Evolutionary conservation across 2,329 filamentous ascomycete genomes (phyloP), one percentile per base, ranked within the genome.

Genomic region (Blumeria hordei): DNA sequence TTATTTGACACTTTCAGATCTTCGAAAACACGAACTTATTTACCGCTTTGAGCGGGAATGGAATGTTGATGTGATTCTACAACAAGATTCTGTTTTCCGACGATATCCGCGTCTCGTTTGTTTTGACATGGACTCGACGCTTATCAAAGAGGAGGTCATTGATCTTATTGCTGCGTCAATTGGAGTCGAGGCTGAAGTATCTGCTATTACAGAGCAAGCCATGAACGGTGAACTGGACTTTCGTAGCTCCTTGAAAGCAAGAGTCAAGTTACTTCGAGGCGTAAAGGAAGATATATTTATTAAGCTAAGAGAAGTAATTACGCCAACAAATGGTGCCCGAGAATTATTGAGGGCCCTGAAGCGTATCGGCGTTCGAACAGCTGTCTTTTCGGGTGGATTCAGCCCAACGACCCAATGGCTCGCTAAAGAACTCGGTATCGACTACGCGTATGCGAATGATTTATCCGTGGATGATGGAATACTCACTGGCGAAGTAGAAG

Each of bases 211-310:
- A 0, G 82, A 83, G 57, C 83, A 88, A 36, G 90, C 92, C 37
- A 98, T 98, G 92, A 81, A 90, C 61, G 92, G 92, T 57, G 88
- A 96, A 70, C 74, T 96, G 37, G 88, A 95, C 67, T 98, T 98
- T 62, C 81, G 88, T 54, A 77, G 78, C 0, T 88, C 85, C 0
- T 80, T 98, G 64, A 79, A 81, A 56, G 85, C 85, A 66, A 77
- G 92, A 18, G 87, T 93, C 33, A 75, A 75, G 43, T 73, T 96
- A 45, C 76, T 98, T 43, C 83, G 82, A 62, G 90, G 88, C 35
- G 79, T 95, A 7, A 79, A 85, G 0, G 80, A 76, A 9, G 77
- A 77, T 55, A 81, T 96, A 14, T 94, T 93, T 62, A 79, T 87
- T 57, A 76, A 83, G 57, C 73, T 98, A 41, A 80, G 83, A 61